Percentiles rank a stretch among this genome's conserved stretches.
Conservation (phyloP, 2,329 filamentous ascomycete species). For the Akanthomyces muscarius region DNA sequence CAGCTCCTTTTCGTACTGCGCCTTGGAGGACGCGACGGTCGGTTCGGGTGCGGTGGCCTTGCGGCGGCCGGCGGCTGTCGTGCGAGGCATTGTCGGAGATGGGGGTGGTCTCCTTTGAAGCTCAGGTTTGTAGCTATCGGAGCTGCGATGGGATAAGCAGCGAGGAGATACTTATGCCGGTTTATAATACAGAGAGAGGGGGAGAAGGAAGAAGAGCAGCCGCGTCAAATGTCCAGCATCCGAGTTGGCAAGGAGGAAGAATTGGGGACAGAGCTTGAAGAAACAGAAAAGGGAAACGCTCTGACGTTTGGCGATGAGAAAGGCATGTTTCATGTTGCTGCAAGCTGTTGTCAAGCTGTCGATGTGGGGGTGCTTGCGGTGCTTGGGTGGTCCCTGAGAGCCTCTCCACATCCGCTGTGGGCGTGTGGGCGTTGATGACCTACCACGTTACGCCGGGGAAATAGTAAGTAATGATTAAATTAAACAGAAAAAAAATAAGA, state of each 20-base stretch:
- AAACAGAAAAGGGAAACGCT: neutral
- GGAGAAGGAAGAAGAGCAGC: neutral
- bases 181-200: neutral
- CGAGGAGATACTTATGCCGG: neutral
- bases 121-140: no score
- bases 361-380: neutral
- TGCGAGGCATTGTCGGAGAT: slow-evolving; percentile 2
- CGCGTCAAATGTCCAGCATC: slow-evolving; percentile 20
- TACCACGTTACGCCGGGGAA: no score
- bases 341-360: neutral
- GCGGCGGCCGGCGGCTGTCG: slow-evolving; percentile 2
- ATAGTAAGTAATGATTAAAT: no score
- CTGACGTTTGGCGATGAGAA: neutral
- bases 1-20: slow-evolving; percentile 53
- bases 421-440: no score
- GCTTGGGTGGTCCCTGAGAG: neutral
- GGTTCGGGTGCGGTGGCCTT: slow-evolving; percentile 20
- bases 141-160: neutral
- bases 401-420: neutral
- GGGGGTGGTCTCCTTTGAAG: neutral
- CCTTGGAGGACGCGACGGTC: slow-evolving; percentile 19
- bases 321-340: slow-evolving; percentile 1
- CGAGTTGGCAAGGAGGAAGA: neutral
- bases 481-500: no score
- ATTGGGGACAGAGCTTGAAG: neutral